Conservation (phyloP, 1,284 basidiomycete species). For the Malassezia vespertilionis region DNA sequence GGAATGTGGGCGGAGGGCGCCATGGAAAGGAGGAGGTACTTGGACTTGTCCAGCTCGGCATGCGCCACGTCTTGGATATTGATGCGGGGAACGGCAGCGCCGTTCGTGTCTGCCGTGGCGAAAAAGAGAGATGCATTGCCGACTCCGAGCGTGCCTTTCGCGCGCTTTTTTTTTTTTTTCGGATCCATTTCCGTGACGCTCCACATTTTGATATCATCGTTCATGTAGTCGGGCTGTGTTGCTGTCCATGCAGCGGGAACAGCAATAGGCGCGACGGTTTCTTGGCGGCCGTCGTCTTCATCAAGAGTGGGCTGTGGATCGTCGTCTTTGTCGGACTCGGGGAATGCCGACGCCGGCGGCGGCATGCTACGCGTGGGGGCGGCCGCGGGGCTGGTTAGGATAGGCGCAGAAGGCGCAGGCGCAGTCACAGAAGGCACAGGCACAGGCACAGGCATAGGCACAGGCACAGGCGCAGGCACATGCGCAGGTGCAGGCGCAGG, state of each 20-base stretch:
- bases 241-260: conserved; percentile 27
- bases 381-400: not conserved
- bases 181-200: conserved; percentile 36
- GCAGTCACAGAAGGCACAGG: not conserved
- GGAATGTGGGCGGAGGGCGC: conserved; percentile 24
- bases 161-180: conserved; percentile 32
- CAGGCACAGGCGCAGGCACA: not conserved
- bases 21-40: conserved; percentile 35
- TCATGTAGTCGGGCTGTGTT: conserved; percentile 20
- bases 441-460: not conserved
- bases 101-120: conserved; percentile 44
- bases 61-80: conserved; percentile 29
- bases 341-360: not conserved
- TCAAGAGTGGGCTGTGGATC: no score
- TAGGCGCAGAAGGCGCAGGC: not conserved
- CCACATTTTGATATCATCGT: conserved; percentile 47
- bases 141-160: conserved; percentile 45
- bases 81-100: conserved; percentile 41
- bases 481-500: not conserved
- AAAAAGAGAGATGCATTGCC: conserved; percentile 45
- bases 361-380: not conserved
- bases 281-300: conserved; percentile 24
- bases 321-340: conserved; percentile 14
- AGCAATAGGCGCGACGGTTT: conserved; percentile 13
- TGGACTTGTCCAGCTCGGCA: conserved; percentile 38